Base-by-base conservation (phyloP, 768 basidiomycete species). In the Mycena epipterygia region DNA sequence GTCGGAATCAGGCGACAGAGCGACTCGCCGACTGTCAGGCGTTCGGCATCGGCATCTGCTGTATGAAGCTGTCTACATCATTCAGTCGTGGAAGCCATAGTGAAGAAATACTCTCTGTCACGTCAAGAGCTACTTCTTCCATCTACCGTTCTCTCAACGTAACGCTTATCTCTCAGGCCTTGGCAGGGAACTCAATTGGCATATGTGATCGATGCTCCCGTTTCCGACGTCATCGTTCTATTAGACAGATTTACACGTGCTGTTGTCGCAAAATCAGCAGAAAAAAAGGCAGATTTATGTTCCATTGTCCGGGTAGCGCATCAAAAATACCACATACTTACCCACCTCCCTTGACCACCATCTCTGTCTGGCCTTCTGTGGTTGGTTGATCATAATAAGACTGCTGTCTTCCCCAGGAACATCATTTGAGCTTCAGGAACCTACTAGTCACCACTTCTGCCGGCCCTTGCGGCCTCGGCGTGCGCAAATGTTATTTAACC, bases 381-480 rank as follows among this genome's bases (percentile, higher is more conserved):
- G 49, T 30, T 51, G 49, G 25, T 51, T 51, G 25, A 51, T 51
- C 49, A 51, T 19, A 51, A 51, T 51, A 51, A 27, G 49, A 51
- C 49, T 51, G 49, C 29, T 51, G 49, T 51, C 49, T 51, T 51
- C 49, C 49, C 49, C 49, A 51, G 29, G 27, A 51, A 51, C 49
- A 51, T 51, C 49, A 51, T 51, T 51, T 30, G 49, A 51, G 49
- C 49, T 51, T 51, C 49, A 51, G 27, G 27, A 51, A 51, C 25
- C 29, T 51, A 51, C 49, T 9, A 30, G 49, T 51, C 49, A 51
- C 49, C 49, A n/a, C 44, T 46, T 51, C 27, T 30, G 49, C 49
- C 49, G 29, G 27, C 49, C 49, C 49, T 51, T 51, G 17, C 49
- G 49, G 49, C 49, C 29, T 51, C 49, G 49, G 49, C 29, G 49